A percentile compares a stretch with the other conserved stretches of the same genome.
Evolutionary conservation across 2,329 filamentous ascomycete species (phyloP).

Genomic region (Hypoxylon sp.): DNA sequence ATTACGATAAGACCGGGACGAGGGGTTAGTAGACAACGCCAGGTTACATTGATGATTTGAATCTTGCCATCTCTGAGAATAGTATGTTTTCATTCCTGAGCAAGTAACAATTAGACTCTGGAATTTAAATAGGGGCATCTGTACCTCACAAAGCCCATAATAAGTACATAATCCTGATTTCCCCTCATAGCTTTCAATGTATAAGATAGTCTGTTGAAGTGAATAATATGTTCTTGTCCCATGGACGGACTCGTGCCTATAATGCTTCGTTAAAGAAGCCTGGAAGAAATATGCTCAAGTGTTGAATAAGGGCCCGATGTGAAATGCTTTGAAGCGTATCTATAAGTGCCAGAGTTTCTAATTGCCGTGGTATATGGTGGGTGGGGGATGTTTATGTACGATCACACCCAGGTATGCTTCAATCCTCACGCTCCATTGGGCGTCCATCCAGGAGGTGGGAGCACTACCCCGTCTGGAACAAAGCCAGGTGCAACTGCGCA

Average conservation of each 20-base stretch:
- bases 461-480: slow-evolving; percentile 47
- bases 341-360: slow-evolving; percentile 1
- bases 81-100: neutral
- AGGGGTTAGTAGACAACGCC: neutral
- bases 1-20: neutral
- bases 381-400: neutral
- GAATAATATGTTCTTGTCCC: neutral
- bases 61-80: neutral
- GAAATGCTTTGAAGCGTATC: neutral
- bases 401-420: neutral
- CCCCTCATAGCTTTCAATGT: neutral
- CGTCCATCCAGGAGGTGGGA: slow-evolving; percentile 49
- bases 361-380: neutral
- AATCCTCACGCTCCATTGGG: slow-evolving; percentile 37
- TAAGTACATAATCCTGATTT: neutral
- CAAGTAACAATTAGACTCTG: neutral
- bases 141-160: neutral
- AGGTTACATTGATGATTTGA: neutral
- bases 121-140: neutral
- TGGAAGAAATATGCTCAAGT: neutral
- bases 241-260: neutral
- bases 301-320: neutral
- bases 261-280: neutral
- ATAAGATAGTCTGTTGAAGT: neutral
- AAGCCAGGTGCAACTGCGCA: slow-evolving; percentile 51